Base-by-base conservation (phyloP, 177 flowering plant genomes). In the Vitis hybrid region DNA sequence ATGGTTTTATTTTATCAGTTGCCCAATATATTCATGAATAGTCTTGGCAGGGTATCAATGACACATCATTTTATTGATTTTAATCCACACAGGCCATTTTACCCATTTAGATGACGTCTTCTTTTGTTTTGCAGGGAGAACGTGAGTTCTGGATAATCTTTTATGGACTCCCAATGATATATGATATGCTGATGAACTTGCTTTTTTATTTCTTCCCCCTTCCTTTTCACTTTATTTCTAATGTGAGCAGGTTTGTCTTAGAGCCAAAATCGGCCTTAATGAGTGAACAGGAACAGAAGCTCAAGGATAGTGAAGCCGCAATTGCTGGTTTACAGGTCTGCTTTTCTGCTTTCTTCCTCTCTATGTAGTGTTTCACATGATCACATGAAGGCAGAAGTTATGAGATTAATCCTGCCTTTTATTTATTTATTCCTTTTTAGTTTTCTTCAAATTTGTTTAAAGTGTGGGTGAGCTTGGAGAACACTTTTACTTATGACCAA, bases 271-370 rank as follows among this genome's bases (percentile, higher is more conserved):
- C 94, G 19, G 75, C 78, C 48, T 71, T 91, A 67, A 80, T 89
- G 82, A 81, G 74, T 72, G 97, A 94, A 75, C 95, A 91, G 69
- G 95, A 94, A 66, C 87, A 89, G 73, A 94, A 89, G 86, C 79
- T 88, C 49, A 85, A 86, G 74, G 97, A 94, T 72, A 85, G 91
- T 80, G 97, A 94, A 63, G 62, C 82, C 63, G 91, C 97, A 48
- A 79, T 94, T 74, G 75, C 86, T 56, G 86, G 94, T 19, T 74
- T 94, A 61, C 89, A 87, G 97, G 98, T 23, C 26, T 61, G 56
- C 19, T 14, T 68, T 48, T 45, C 52, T 21, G 5, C 26, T 23
- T 23, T 23, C 23, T 51, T 1, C 14, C 52, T 17, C 18, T 15
- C 51, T 10, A 34, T 34, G 45, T 34, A 34, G 45, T 34, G 26